A percentile compares a stretch with the other conserved stretches of the same genome.
Conservation (phyloP, 1,139 yeast genomes). For the Hyphopichia buzzinii region DNA sequence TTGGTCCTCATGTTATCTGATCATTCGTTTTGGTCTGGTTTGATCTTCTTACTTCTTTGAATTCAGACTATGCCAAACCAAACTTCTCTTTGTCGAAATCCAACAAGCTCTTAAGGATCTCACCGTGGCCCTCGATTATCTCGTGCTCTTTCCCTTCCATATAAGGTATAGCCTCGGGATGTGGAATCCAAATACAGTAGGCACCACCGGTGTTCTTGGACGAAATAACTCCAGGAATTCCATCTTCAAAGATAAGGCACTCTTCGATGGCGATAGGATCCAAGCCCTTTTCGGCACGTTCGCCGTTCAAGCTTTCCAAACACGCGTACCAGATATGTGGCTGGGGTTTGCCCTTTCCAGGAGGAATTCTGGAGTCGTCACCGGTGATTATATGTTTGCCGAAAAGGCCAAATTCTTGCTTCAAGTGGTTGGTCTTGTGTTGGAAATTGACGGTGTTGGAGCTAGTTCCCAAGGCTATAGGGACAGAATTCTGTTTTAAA, state of each 20-base stretch:
- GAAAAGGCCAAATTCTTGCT: slow-evolving; percentile 60
- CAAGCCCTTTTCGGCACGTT: slow-evolving; percentile 28
- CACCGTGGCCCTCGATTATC: slow-evolving; percentile 56
- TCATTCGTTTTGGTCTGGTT: too few relatives aligned
- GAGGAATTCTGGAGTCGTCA: slow-evolving; percentile 78
- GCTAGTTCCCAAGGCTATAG: slow-evolving; percentile 92
- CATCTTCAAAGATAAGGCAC: slow-evolving; percentile 91
- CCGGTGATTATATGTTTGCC: slow-evolving; percentile 76
- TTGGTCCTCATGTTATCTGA: too few relatives aligned
- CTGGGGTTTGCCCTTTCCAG: slow-evolving; percentile 85
- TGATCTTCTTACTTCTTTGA: too few relatives aligned
- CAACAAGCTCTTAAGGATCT: slow-evolving; percentile 48
- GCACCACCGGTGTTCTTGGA: slow-evolving; percentile 80
- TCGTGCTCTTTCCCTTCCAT: slow-evolving; percentile 44
- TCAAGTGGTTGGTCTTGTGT: slow-evolving; percentile 68
- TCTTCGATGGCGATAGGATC: slow-evolving; percentile 65
- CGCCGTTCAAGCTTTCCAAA: slow-evolving; percentile 60
- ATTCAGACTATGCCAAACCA: too few relatives aligned
- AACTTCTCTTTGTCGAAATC: slow-evolving; percentile 56
- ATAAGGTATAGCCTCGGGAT: slow-evolving; percentile 60
- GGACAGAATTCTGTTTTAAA: slow-evolving; percentile 50
- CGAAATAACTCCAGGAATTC: slow-evolving; percentile 81
- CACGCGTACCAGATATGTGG: slow-evolving; percentile 94
- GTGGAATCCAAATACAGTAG: slow-evolving; percentile 90
- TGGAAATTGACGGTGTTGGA: slow-evolving; percentile 60